A percentile compares a stretch with the other conserved stretches of the same genome.
phyloP scores from a whole-genome alignment of 2,329 filamentous ascomycete genomes.

The Botrytis byssoidea region DNA sequence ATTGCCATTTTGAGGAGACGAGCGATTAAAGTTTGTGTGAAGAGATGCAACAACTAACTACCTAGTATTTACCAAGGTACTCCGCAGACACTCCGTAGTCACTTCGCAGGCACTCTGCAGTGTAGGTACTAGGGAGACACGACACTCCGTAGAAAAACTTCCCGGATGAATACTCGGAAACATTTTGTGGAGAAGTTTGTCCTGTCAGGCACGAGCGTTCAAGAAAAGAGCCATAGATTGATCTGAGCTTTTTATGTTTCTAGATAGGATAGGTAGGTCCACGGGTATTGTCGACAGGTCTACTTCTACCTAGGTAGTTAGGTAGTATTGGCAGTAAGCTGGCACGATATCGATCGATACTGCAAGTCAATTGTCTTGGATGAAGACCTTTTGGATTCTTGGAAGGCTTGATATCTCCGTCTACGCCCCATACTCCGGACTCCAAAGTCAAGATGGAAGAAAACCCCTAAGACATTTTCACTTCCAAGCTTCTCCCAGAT shows the following conservation, averaged over 20 bases:
- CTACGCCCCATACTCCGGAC: not conserved
- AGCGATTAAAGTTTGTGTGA: not conserved
- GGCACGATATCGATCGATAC: not conserved
- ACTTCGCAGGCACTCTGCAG: not conserved
- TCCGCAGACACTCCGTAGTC: not conserved
- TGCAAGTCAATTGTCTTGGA: slow-evolving; percentile 1
- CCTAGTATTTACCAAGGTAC: not conserved
- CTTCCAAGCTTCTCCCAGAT: slow-evolving; percentile 5
- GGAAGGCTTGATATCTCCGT: not conserved
- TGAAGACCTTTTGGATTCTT: not conserved
- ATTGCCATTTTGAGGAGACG: not conserved
- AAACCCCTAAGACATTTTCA: not conserved
- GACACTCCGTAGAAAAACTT: not conserved
- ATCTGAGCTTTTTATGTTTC: not conserved
- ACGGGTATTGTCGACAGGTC: not conserved
- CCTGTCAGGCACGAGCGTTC: slow-evolving; percentile 8
- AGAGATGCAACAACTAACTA: not conserved
- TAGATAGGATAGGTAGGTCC: not conserved
- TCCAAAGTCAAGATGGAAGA: not conserved
- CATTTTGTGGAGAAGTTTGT: slow-evolving; percentile 1
- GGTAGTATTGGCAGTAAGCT: not conserved
- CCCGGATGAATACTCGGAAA: not conserved
- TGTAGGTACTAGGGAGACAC: not conserved
- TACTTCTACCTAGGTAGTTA: not conserved
- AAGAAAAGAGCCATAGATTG: not conserved